Evolutionary conservation across 202 grass and related monocot genomes (phyloP).

Genomic region (Setaria italica): DNA sequence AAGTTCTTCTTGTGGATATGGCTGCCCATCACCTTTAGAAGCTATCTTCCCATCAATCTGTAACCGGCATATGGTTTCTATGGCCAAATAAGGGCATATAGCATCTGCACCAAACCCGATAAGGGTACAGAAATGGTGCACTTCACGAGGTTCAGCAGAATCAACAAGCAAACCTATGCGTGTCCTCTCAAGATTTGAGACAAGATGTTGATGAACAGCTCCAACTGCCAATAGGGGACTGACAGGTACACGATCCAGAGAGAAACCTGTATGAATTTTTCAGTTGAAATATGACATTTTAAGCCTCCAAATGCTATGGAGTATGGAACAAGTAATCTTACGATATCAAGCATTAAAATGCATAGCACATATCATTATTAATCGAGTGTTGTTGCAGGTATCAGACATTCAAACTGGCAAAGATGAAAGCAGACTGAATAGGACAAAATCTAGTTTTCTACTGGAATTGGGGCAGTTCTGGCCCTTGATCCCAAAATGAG

Average conservation of each 20-base stretch:
- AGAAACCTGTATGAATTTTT: conserved; percentile 57
- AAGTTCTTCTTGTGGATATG: conserved; percentile 52
- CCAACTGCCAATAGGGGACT: conserved; percentile 82
- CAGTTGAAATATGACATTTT: conserved; percentile 7
- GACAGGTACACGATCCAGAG: conserved; percentile 60
- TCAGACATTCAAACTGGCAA: background rate
- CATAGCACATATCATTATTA: background rate
- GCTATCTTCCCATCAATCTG: conserved; percentile 78
- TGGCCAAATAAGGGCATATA: conserved; percentile 82
- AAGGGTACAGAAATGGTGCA: conserved; percentile 86
- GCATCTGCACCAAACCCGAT: conserved; percentile 85
- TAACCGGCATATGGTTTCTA: conserved; percentile 75
- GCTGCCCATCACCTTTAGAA: conserved; percentile 51
- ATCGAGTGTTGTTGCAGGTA: background rate
- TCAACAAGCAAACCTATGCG: conserved; percentile 73
- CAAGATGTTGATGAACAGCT: conserved; percentile 86
- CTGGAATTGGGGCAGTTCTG: background rate
- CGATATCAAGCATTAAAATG: conserved; percentile 26
- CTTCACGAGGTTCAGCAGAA: conserved; percentile 90
- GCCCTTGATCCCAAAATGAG: background rate
- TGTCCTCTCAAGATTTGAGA: conserved; percentile 79
- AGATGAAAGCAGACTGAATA: background rate
- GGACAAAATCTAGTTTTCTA: conserved; percentile 4
- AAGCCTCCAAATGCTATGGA: background rate
- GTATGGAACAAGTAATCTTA: background rate